These are phyloP conservation scores for Colletotrichum filicis DNA, from an alignment of 2,329 filamentous ascomycete genomes.

Conservation along the genomic window DNA sequence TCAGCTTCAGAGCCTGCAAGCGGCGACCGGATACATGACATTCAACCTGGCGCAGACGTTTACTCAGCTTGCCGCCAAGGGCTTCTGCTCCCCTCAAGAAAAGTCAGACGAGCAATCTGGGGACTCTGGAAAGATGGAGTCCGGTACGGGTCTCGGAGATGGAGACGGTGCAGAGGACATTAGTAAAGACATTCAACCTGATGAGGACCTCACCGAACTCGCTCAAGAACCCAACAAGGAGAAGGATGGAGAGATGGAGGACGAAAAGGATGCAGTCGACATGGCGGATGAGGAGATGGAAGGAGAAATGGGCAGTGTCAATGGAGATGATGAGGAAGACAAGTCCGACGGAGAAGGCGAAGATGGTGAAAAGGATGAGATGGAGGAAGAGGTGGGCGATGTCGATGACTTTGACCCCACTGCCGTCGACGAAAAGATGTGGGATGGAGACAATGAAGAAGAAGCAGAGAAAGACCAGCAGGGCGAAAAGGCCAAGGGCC, in stretches of 20 bases:
- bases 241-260: slow-evolving; percentile 74
- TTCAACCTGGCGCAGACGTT: slow-evolving; percentile 83
- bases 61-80: slow-evolving; percentile 80
- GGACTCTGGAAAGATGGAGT: slow-evolving; percentile 83
- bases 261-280: slow-evolving; percentile 87
- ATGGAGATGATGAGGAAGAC: slow-evolving; percentile 69
- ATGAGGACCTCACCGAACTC: slow-evolving; percentile 92
- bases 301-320: slow-evolving; percentile 78
- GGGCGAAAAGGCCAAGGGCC: slow-evolving; percentile 76
- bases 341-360: slow-evolving; percentile 71
- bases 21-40: slow-evolving; percentile 77
- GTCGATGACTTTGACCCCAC: slow-evolving; percentile 91
- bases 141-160: slow-evolving; percentile 92
- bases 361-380: slow-evolving; percentile 75
- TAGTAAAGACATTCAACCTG: slow-evolving; percentile 93
- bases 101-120: slow-evolving; percentile 77
- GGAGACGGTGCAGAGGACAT: slow-evolving; percentile 97
- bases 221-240: slow-evolving; percentile 84
- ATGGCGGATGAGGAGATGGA: slow-evolving; percentile 94
- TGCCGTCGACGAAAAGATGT: slow-evolving; percentile 98
- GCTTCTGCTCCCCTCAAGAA: slow-evolving; percentile 92
- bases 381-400: slow-evolving; percentile 90
- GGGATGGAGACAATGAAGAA: slow-evolving; percentile 86
- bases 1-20: slow-evolving; percentile 73
- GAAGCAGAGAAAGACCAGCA: slow-evolving; percentile 82